phyloP scores from a whole-genome alignment of 805 yeast species.

The Kluyveromyces nonfermentans region DNA sequence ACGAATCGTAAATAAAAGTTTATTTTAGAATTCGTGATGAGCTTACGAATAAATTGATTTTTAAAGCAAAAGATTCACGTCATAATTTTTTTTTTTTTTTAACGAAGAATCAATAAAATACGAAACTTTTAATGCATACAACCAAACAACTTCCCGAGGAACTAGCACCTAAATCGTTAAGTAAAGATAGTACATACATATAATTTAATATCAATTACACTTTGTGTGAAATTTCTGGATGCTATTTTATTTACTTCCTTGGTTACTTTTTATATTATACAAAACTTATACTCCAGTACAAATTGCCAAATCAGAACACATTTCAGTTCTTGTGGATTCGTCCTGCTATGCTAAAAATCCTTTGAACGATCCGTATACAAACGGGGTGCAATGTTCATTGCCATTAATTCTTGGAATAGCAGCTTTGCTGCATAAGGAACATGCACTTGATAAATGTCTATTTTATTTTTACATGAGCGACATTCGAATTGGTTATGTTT shows the following conservation, averaged over 20 bases:
- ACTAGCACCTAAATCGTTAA: too few relatives aligned
- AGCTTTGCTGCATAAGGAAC: constrained; percentile 98
- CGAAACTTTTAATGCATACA: too few relatives aligned
- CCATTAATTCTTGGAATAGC: constrained; percentile 97
- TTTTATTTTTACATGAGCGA: constrained; percentile 96
- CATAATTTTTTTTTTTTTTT: too few relatives aligned
- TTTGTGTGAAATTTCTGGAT: too few relatives aligned
- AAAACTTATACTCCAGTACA: constrained; percentile 5
- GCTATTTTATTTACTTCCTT: neutral
- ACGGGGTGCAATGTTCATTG: constrained; percentile 97
- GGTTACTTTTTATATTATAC: constrained; percentile 2
- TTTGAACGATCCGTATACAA: constrained; percentile 82
- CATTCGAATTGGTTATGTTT: constrained; percentile 98
- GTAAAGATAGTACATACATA: too few relatives aligned
- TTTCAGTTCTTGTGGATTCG: neutral
- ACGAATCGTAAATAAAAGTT: too few relatives aligned
- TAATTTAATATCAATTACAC: too few relatives aligned
- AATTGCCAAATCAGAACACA: neutral
- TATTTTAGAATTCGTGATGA: neutral
- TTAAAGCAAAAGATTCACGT: neutral
- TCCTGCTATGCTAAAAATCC: constrained; percentile 19
- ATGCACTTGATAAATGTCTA: constrained; percentile 94
- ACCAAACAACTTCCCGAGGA: too few relatives aligned
- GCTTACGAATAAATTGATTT: neutral
- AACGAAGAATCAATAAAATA: neutral